These are phyloP conservation scores for Sisymbrium altissimum DNA, from an alignment of 345 rosid species.

Conservation along the genomic window DNA sequence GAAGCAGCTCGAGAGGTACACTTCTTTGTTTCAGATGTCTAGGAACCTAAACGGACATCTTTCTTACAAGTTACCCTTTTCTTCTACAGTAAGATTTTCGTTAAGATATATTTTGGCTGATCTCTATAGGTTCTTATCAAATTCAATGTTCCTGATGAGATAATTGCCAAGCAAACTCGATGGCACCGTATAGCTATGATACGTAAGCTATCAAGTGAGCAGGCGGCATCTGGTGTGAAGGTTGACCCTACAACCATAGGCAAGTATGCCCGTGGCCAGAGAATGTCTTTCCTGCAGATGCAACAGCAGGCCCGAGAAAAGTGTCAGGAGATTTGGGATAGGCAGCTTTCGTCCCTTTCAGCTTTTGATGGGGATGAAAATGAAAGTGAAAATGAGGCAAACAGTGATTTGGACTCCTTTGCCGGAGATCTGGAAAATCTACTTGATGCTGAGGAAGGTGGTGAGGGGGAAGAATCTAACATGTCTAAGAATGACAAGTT, in stretches of 20 bases:
- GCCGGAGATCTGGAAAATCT: conserved; percentile 96
- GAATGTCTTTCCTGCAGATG: conserved; percentile 97
- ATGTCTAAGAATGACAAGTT: conserved; percentile 60
- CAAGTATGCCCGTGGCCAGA: conserved; percentile 97
- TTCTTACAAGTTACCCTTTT: conserved; percentile 10
- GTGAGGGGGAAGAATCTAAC: conserved; percentile 67
- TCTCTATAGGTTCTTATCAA: conserved; percentile 76
- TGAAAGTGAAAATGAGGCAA: conserved; percentile 89
- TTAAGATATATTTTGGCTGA: conserved; percentile 7
- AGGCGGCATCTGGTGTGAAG: conserved; percentile 92
- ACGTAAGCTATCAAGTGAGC: conserved; percentile 97
- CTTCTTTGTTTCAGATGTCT: conserved; percentile 18
- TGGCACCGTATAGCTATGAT: conserved; percentile 99
- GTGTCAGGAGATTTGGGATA: conserved; percentile 99
- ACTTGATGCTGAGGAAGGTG: conserved; percentile 97
- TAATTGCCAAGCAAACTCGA: conserved; percentile 86
- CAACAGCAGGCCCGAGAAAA: conserved; percentile 99
- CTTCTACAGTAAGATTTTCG: background rate
- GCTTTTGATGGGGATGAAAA: conserved; percentile 79
- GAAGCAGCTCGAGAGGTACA: conserved; percentile 98
- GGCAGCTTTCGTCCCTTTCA: conserved; percentile 82
- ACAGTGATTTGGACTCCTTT: conserved; percentile 97
- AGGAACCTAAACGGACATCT: background rate
- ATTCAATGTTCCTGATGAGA: conserved; percentile 89
- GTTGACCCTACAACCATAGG: conserved; percentile 93